These are phyloP conservation scores for Stereum hirsutum DNA, from an alignment of 1,284 basidiomycete genomes.

Conservation along the genomic window DNA sequence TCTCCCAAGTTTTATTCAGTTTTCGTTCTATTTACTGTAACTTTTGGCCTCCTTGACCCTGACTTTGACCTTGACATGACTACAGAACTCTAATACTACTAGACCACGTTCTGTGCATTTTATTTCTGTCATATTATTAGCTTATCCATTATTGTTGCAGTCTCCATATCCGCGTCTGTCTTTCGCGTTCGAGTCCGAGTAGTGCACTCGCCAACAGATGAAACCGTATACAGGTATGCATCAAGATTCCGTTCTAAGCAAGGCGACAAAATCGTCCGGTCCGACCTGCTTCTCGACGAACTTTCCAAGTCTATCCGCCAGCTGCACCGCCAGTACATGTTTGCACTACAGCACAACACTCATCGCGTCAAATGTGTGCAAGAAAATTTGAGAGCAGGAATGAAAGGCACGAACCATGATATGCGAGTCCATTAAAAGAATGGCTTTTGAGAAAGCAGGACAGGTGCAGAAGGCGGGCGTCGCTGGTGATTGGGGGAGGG, in stretches of 20 bases:
- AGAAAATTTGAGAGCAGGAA: background rate
- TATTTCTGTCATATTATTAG: too few species aligned
- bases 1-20: too few species aligned
- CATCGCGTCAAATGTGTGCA: background rate
- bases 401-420: constrained; percentile 40
- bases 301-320: constrained; percentile 44
- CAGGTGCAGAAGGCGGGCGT: constrained; percentile 60
- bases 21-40: too few species aligned
- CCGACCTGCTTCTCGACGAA: constrained; percentile 39
- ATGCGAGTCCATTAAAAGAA: constrained; percentile 47
- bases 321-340: constrained; percentile 56
- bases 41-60: too few species aligned
- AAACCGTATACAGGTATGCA: too few species aligned
- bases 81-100: too few species aligned
- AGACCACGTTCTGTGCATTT: background rate
- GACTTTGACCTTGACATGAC: too few species aligned
- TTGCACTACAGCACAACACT: constrained; percentile 46
- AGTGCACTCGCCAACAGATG: too few species aligned
- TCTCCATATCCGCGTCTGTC: too few species aligned
- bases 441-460: constrained; percentile 57
- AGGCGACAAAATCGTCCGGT: constrained; percentile 35
- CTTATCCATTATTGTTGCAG: too few species aligned
- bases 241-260: constrained; percentile 20
- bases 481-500: constrained; percentile 27
- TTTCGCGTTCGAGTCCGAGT: too few species aligned